Conservation (phyloP, 768 basidiomycete species). For the Ramaria sp. region DNA sequence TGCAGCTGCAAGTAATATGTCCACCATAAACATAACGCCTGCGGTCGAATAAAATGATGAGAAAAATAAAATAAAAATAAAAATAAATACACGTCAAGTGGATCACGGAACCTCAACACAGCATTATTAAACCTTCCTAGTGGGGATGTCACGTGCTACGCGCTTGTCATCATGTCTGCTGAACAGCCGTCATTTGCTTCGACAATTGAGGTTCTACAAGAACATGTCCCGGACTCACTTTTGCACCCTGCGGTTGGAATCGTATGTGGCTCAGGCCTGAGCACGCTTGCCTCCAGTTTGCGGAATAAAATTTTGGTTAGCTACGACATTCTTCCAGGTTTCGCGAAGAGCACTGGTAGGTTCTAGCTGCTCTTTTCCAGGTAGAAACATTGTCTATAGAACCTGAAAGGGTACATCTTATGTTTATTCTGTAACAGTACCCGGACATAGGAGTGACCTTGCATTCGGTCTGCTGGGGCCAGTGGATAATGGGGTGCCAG, state of each 20-base stretch:
- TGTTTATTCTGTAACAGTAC: slow-evolving; percentile 32
- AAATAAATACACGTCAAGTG: no score
- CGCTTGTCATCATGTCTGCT: background rate
- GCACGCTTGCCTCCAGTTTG: slow-evolving; percentile 56
- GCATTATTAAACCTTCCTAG: no score
- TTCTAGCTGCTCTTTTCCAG: background rate
- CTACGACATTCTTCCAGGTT: slow-evolving; percentile 63
- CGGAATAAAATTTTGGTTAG: slow-evolving; percentile 47
- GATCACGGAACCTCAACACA: no score
- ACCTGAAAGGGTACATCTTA: background rate
- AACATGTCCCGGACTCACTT: slow-evolving; percentile 22
- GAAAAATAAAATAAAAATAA: no score
- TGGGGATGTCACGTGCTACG: no score
- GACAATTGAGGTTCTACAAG: slow-evolving; percentile 11
- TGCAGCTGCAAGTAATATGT: no score
- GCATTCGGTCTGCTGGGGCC: slow-evolving; percentile 72
- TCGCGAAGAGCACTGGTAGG: slow-evolving; percentile 67
- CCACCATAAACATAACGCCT: no score
- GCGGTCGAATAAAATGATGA: no score
- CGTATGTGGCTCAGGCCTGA: slow-evolving; percentile 80
- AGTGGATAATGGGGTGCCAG: slow-evolving; percentile 50
- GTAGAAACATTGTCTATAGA: background rate
- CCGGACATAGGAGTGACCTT: slow-evolving; percentile 70
- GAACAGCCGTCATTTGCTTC: slow-evolving; percentile 3
- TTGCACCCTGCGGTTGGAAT: slow-evolving; percentile 63